phyloP scores from a whole-genome alignment of 192 early-diverging fungal species.

The Thoreauomyces humboldtii region DNA sequence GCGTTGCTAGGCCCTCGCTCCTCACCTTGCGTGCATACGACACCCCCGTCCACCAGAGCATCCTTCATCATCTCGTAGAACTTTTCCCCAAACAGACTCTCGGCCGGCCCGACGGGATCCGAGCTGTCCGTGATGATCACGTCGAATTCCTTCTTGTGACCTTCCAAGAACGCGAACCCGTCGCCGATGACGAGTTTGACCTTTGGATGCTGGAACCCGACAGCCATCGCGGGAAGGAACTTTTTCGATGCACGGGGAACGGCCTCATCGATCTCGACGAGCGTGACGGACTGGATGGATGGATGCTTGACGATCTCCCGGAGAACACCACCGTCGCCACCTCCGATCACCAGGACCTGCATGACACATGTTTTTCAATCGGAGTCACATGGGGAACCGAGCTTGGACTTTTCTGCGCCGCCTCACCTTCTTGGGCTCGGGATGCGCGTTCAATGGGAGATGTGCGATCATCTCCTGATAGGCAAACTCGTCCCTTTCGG shows the following conservation, averaged over 20 bases:
- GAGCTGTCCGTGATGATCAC: slow-evolving; percentile 99
- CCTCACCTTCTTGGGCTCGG: slow-evolving; percentile 84
- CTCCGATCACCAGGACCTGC: slow-evolving; percentile 95
- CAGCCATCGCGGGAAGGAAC: slow-evolving; percentile 89
- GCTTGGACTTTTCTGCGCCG: too few relatives aligned
- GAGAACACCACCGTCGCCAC: slow-evolving; percentile 98
- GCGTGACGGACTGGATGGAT: slow-evolving; percentile 83
- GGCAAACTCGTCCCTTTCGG: slow-evolving; percentile 98
- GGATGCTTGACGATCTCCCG: slow-evolving; percentile 98
- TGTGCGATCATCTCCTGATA: slow-evolving; percentile 99
- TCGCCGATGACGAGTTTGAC: slow-evolving; percentile 94
- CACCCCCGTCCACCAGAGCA: slow-evolving; percentile 83
- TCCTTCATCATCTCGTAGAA: slow-evolving; percentile 94
- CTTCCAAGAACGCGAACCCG: slow-evolving; percentile 90
- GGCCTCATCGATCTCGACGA: slow-evolving; percentile 98
- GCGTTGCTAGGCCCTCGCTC: too few relatives aligned
- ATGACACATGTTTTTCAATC: too few relatives aligned
- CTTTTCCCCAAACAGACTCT: slow-evolving; percentile 84
- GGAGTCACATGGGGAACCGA: too few relatives aligned
- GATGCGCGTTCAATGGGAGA: slow-evolving; percentile 89
- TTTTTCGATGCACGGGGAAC: slow-evolving; percentile 90
- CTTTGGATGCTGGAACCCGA: slow-evolving; percentile 93
- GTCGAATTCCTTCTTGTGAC: slow-evolving; percentile 85
- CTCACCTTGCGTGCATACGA: slow-evolving; percentile 92
- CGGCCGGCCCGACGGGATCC: slow-evolving; percentile 97